Evolutionary conservation across 805 yeast species (phyloP).

Genomic region (Zygosaccharomyces pseudorouxii): DNA sequence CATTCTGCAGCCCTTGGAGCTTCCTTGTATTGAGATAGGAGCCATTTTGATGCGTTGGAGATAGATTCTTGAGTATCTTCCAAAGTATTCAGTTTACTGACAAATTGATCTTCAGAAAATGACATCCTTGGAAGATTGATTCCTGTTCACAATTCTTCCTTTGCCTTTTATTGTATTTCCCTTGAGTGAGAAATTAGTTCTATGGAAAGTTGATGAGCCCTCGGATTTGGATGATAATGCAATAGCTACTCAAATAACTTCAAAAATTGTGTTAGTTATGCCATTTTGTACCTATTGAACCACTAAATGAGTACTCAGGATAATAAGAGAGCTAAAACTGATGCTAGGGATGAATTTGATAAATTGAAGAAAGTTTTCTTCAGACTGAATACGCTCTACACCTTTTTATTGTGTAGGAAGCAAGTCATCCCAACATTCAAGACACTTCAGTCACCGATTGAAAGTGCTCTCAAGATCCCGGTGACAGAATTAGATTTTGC

Average conservation of each 20-base stretch:
- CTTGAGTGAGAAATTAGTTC: not conserved
- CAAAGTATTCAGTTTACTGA: constrained; percentile 23
- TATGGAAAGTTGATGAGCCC: not conserved
- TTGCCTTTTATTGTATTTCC: constrained; percentile 3
- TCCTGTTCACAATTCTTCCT: not conserved
- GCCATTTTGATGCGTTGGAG: constrained; percentile 33
- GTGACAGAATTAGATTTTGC: constrained; percentile 56
- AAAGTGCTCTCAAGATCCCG: constrained; percentile 43
- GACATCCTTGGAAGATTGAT: constrained; percentile 17
- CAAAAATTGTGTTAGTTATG: too few relatives aligned
- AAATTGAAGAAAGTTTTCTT: constrained; percentile 47
- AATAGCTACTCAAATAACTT: too few relatives aligned
- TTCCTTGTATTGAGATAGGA: constrained; percentile 27
- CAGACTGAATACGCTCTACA: constrained; percentile 54
- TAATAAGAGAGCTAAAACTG: constrained; percentile 14
- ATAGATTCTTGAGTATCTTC: constrained; percentile 36
- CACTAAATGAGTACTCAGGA: constrained; percentile 1
- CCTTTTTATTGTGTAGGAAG: constrained; percentile 57
- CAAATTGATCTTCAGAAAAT: constrained; percentile 29
- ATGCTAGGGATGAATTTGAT: constrained; percentile 30
- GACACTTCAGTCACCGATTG: constrained; percentile 48
- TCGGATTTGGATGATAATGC: not conserved
- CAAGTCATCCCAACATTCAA: constrained; percentile 57
- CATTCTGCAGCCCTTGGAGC: constrained; percentile 24
- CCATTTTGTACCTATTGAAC: too few relatives aligned